Evolutionary conservation across 345 rosid species (phyloP), one percentile per base, ranked within the genome.

Genomic region (Syzygium grande): DNA sequence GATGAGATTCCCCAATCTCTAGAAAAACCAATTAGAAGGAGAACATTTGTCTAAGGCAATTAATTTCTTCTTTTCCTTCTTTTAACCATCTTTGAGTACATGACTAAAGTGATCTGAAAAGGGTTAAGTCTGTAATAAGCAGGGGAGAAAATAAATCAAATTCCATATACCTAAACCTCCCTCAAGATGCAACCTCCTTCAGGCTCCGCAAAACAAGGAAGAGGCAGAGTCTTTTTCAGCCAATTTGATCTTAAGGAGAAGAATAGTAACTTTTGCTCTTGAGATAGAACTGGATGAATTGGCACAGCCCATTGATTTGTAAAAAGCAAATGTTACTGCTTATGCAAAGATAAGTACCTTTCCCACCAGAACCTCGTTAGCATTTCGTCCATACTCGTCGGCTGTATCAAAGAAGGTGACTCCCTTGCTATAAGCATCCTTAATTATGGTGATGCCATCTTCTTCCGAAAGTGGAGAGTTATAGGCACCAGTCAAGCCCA

Each of bases 341-440:
- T 68, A 68, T 84, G 4, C 79, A 68, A 23, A 27, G 54, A 41
- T 16, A 55, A 21, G 46, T 85, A 85, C 87, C 87, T 77, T 88
- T 78, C 87, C 87, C 30, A 88, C 80, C 25, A 88, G 53, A n/a
- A 88, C 29, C 43, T 84, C 87, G 1, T 88, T 88, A 19, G 86
- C 30, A 19, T 84, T 38, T 46, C 54, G 6, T 19, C 87, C 87
- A 17, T 84, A 88, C 52, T 25, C 5, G 7, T 88, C 86, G 3
- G 84, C 34, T 46, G 79, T 68, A 17, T 68, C 79, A 68, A 4
- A 68, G 23, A 68, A 68, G 46, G 79, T 34, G 43, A 68, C 46
- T 68, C 23, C 79, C 79, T 68, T 68, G 79, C 12, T 21, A 17
- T 68, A 34, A 68, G 23, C 79, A 68, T 68, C 46, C 43, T 68